phyloP scores from a whole-genome alignment of 345 rosid genomes.

The Salix dunnii region DNA sequence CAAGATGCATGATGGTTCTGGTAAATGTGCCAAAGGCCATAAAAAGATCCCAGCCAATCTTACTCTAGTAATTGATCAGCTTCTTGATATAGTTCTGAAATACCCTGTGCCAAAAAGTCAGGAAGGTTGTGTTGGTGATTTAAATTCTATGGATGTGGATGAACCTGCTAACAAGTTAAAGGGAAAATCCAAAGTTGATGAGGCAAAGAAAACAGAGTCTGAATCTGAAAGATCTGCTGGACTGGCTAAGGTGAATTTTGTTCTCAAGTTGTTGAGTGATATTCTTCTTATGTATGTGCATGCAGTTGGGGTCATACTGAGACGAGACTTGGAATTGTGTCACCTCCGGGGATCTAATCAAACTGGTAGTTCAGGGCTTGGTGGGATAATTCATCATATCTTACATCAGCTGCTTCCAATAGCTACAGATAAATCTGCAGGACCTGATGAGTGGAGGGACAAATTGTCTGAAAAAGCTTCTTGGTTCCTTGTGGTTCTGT shows the following conservation, averaged over 20 bases:
- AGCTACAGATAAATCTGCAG: slow-evolving; percentile 61
- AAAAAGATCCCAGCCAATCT: slow-evolving; percentile 78
- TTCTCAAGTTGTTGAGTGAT: slow-evolving; percentile 86
- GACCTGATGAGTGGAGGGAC: slow-evolving; percentile 86
- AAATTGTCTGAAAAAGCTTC: slow-evolving; percentile 90
- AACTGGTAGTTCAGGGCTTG: slow-evolving; percentile 45
- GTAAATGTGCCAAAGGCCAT: slow-evolving; percentile 74
- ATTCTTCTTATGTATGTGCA: slow-evolving; percentile 81
- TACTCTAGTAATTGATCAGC: slow-evolving; percentile 88
- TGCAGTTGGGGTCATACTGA: slow-evolving; percentile 80
- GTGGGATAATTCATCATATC: slow-evolving; percentile 77
- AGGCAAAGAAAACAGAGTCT: slow-evolving; percentile 49
- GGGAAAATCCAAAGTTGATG: slow-evolving; percentile 88
- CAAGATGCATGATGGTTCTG: slow-evolving; percentile 72
- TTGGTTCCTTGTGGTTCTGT: slow-evolving; percentile 81
- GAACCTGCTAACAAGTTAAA: slow-evolving; percentile 70
- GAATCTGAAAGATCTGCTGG: slow-evolving; percentile 80
- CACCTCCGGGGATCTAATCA: slow-evolving; percentile 65
- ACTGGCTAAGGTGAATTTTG: slow-evolving; percentile 83
- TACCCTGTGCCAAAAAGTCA: slow-evolving; percentile 51
- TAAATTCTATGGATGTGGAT: slow-evolving; percentile 74
- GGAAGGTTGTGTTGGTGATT: slow-evolving; percentile 48
- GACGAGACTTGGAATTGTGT: slow-evolving; percentile 74
- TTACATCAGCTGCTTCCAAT: slow-evolving; percentile 73
- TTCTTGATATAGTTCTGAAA: slow-evolving; percentile 81